phyloP scores from a whole-genome alignment of 345 rosid genomes.

The Arabis alpina region DNA sequence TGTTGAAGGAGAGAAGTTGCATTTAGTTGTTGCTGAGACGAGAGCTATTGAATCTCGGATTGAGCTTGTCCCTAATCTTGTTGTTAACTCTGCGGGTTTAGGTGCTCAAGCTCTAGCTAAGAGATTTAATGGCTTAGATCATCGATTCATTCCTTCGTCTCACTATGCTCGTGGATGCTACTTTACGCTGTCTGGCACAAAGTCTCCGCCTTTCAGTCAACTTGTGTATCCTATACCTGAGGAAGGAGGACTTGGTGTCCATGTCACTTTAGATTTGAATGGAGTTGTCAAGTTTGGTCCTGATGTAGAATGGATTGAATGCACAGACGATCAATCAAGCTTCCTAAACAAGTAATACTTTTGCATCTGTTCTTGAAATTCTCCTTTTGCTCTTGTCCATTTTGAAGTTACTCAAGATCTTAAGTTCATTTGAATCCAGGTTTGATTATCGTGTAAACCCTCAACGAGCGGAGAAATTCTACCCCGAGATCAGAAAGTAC shows the following conservation, averaged over 20 bases:
- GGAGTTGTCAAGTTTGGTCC: constrained; percentile 95
- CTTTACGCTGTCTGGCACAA: constrained; percentile 62
- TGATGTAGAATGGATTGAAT: constrained; percentile 85
- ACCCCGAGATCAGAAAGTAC: constrained; percentile 77
- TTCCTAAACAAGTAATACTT: constrained; percentile 68
- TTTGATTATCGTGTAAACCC: constrained; percentile 68
- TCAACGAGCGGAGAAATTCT: constrained; percentile 60
- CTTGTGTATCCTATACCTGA: constrained; percentile 91
- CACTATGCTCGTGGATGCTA: constrained; percentile 88
- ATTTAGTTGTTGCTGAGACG: constrained; percentile 58
- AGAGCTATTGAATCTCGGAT: constrained; percentile 55
- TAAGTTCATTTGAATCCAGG: constrained; percentile 47
- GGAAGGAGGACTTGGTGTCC: constrained; percentile 92
- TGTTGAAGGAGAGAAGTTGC: constrained; percentile 58
- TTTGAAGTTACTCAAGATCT: constrained; percentile 26
- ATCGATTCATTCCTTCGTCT: constrained; percentile 52
- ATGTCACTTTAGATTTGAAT: constrained; percentile 87
- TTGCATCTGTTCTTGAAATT: constrained; percentile 23
- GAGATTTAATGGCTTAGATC: constrained; percentile 63
- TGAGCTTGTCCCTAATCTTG: constrained; percentile 62
- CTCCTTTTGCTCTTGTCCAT: not conserved
- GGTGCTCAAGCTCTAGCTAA: constrained; percentile 71
- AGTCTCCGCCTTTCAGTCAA: constrained; percentile 57
- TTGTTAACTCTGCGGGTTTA: constrained; percentile 85
- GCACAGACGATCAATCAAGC: constrained; percentile 62